Percentiles rank a stretch among this genome's conserved stretches.
These are phyloP conservation scores for Lactarius sp. DNA, from an alignment of 768 basidiomycete genomes.

Conservation along the genomic window DNA sequence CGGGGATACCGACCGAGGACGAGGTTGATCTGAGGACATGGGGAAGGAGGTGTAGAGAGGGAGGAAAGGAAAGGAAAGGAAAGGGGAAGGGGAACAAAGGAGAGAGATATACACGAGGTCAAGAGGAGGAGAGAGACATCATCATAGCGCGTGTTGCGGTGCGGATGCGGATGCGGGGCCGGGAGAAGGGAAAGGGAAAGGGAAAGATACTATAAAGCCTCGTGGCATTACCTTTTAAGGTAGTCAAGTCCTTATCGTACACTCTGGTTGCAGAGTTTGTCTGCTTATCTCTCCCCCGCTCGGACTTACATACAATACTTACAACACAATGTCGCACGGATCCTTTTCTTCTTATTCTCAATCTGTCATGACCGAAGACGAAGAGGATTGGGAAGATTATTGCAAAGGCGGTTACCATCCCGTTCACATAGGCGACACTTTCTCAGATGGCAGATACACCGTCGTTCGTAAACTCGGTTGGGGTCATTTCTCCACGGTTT, in stretches of 20 bases:
- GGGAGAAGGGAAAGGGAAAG: too few relatives aligned
- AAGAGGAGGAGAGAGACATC: background rate
- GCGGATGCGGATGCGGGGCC: too few relatives aligned
- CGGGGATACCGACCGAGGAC: background rate
- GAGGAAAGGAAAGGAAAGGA: too few relatives aligned
- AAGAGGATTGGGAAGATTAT: constrained; percentile 91
- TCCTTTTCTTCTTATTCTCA: constrained; percentile 67
- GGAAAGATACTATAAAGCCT: too few relatives aligned
- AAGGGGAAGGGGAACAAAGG: background rate
- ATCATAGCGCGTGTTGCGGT: too few relatives aligned
- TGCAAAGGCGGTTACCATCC: constrained; percentile 73
- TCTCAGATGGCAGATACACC: constrained; percentile 80
- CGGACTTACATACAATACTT: too few relatives aligned
- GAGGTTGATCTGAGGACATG: constrained; percentile 10
- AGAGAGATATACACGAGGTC: background rate
- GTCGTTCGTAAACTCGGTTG: constrained; percentile 94
- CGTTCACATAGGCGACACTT: constrained; percentile 90
- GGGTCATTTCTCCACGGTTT: constrained; percentile 94
- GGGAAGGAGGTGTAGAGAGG: background rate
- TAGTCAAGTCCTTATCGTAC: too few relatives aligned
- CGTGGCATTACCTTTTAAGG: background rate
- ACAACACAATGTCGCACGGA: constrained; percentile 55
- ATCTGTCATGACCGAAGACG: constrained; percentile 85
- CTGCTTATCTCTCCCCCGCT: background rate
- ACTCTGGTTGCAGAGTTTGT: too few relatives aligned